phyloP scores from a whole-genome alignment of 768 basidiomycete species.

The Tricholoma saponaceum region DNA sequence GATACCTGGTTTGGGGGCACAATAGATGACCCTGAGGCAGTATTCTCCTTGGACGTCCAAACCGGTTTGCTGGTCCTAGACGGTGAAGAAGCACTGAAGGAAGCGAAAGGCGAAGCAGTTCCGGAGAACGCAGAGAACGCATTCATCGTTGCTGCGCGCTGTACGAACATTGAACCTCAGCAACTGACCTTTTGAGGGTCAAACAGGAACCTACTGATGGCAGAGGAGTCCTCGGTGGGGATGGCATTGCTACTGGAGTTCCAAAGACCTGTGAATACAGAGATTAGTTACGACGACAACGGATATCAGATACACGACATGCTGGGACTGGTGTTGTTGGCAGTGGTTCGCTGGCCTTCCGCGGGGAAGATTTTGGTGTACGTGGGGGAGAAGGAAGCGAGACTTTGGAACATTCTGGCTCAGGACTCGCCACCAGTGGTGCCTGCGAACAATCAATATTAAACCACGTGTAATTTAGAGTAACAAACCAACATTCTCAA shows the following conservation, averaged over 20 bases:
- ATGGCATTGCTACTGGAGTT: slow-evolving; percentile 10
- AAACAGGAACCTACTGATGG: slow-evolving; percentile 7
- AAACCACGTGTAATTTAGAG: background rate
- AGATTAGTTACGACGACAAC: background rate
- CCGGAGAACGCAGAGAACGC: slow-evolving; percentile 38
- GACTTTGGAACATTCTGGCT: background rate
- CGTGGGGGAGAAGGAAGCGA: slow-evolving; percentile 3
- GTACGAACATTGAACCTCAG: background rate
- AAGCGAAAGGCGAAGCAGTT: slow-evolving; percentile 30
- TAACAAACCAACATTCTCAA: background rate
- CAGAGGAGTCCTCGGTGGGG: slow-evolving; percentile 11
- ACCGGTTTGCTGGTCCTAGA: slow-evolving; percentile 12
- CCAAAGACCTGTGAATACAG: slow-evolving; percentile 10
- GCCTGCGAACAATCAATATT: background rate
- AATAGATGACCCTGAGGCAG: background rate
- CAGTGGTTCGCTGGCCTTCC: slow-evolving; percentile 1
- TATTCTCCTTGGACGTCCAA: slow-evolving; percentile 11
- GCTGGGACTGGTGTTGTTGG: slow-evolving; percentile 6
- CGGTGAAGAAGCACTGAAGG: slow-evolving; percentile 13
- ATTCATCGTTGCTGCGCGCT: slow-evolving; percentile 15
- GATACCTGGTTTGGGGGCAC: background rate
- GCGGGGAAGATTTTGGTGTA: slow-evolving; percentile 8
- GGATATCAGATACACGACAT: background rate
- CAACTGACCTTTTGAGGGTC: background rate
- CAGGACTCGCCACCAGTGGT: background rate